A percentile compares a stretch with the other conserved stretches of the same genome.
Conservation (phyloP, 495 filamentous ascomycete genomes). For the Talaromyces nanjingensis region DNA sequence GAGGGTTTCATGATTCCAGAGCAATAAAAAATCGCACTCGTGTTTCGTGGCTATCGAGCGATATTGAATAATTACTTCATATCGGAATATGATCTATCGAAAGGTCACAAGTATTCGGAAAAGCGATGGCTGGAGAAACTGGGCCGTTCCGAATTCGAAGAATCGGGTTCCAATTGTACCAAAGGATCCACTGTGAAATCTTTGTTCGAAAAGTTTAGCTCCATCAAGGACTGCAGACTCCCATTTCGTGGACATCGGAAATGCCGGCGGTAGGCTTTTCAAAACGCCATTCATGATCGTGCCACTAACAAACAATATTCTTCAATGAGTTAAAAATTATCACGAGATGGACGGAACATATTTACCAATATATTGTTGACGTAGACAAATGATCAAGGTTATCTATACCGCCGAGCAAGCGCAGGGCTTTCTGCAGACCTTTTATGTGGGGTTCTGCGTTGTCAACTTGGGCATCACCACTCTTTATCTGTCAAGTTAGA, state of each 20-base stretch:
- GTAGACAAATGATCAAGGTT: conserved; percentile 10
- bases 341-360: background rate
- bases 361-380: conserved; percentile 12
- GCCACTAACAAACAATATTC: background rate
- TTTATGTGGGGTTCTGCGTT: conserved; percentile 14
- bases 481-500: conserved; percentile 1
- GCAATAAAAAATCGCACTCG: conserved; percentile 15
- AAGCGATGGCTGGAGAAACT: conserved; percentile 10
- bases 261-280: background rate
- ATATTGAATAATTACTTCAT: conserved; percentile 9
- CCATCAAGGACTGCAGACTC: conserved; percentile 9
- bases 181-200: background rate
- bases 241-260: conserved; percentile 10
- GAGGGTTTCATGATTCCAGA: conserved; percentile 11
- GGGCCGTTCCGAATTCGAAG: conserved; percentile 10
- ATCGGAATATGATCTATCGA: conserved; percentile 10
- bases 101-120: conserved; percentile 9
- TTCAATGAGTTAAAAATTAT: background rate
- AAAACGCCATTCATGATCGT: conserved; percentile 10
- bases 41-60: conserved; percentile 7
- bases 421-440: conserved; percentile 12
- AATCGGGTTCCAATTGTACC: conserved; percentile 12
- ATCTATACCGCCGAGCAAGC: conserved; percentile 9
- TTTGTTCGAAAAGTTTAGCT: conserved; percentile 7
- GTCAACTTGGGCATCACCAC: conserved; percentile 12